These are phyloP conservation scores for Prunus fruticosa DNA, from an alignment of 306 rosid species.

Conservation along the genomic window DNA sequence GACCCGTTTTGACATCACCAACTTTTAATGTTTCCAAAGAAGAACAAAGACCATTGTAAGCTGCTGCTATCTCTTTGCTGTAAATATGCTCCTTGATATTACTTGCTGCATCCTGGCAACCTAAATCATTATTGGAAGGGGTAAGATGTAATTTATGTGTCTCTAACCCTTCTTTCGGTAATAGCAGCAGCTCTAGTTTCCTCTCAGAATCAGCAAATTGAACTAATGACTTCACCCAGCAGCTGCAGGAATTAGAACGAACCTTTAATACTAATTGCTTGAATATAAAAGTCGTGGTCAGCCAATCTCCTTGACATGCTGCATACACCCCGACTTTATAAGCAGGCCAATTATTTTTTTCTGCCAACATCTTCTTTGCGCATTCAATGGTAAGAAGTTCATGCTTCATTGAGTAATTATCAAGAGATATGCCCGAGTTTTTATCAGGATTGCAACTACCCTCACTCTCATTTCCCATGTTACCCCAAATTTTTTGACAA, in stretches of 20 bases:
- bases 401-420: too few relatives aligned
- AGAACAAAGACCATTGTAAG: conserved; percentile 38
- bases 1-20: conserved; percentile 20
- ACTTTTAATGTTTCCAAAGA: conserved; percentile 46
- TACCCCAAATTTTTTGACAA: too few relatives aligned
- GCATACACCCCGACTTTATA: too few relatives aligned
- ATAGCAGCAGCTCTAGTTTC: conserved; percentile 29
- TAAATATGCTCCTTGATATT: conserved; percentile 13
- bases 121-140: conserved; percentile 7
- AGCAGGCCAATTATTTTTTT: too few relatives aligned
- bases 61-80: conserved; percentile 35
- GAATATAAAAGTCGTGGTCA: conserved; percentile 3
- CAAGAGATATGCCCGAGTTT: too few relatives aligned
- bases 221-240: conserved; percentile 54
- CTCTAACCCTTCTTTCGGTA: conserved; percentile 34
- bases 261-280: conserved; percentile 32
- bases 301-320: too few relatives aligned
- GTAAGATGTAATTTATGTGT: conserved; percentile 19
- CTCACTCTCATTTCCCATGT: too few relatives aligned
- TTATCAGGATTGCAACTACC: too few relatives aligned
- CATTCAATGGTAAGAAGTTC: too few relatives aligned
- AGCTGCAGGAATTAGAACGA: conserved; percentile 31
- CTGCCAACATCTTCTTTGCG: too few relatives aligned
- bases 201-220: conserved; percentile 49
- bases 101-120: conserved; percentile 21